Evolutionary conservation across 805 yeast species (phyloP).

Genomic region (Hanseniaspora lachancei): DNA sequence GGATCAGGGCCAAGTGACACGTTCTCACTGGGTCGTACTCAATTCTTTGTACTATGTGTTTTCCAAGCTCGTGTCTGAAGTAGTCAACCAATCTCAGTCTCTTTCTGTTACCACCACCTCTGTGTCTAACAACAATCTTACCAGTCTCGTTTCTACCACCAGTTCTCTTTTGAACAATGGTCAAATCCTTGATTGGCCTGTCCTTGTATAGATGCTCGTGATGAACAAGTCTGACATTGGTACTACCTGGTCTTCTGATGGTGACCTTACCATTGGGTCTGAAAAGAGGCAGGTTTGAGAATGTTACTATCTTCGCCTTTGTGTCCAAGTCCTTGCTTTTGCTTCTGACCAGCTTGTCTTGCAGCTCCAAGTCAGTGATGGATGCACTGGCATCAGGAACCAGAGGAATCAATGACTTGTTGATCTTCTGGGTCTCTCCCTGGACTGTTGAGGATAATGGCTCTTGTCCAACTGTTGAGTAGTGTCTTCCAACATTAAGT

Average conservation of each 20-base stretch:
- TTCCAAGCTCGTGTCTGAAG: constrained; percentile 52
- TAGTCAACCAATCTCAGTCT: constrained; percentile 76
- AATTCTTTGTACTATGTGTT: constrained; percentile 68
- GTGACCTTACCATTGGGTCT: constrained; percentile 11
- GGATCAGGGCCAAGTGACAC: constrained; percentile 78
- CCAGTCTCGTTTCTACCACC: constrained; percentile 90
- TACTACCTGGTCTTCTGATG: constrained; percentile 31
- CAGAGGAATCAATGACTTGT: constrained; percentile 5
- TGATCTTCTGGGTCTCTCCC: background rate
- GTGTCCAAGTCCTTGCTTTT: constrained; percentile 9
- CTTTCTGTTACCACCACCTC: constrained; percentile 94
- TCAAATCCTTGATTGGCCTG: constrained; percentile 61
- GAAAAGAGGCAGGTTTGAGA: constrained; percentile 2
- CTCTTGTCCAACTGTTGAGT: background rate
- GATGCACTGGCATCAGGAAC: background rate
- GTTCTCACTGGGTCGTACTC: constrained; percentile 94
- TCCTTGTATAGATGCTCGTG: constrained; percentile 82
- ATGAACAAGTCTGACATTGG: constrained; percentile 31
- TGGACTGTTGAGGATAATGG: background rate
- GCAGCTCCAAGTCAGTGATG: constrained; percentile 4
- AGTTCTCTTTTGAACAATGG: constrained; percentile 54
- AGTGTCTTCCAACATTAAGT: background rate
- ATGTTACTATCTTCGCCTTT: constrained; percentile 1
- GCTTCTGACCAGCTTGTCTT: constrained; percentile 6
- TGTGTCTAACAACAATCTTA: constrained; percentile 77